phyloP scores from a whole-genome alignment of 208 protist genomes.

The Acanthamoeba lenticulata region DNA sequence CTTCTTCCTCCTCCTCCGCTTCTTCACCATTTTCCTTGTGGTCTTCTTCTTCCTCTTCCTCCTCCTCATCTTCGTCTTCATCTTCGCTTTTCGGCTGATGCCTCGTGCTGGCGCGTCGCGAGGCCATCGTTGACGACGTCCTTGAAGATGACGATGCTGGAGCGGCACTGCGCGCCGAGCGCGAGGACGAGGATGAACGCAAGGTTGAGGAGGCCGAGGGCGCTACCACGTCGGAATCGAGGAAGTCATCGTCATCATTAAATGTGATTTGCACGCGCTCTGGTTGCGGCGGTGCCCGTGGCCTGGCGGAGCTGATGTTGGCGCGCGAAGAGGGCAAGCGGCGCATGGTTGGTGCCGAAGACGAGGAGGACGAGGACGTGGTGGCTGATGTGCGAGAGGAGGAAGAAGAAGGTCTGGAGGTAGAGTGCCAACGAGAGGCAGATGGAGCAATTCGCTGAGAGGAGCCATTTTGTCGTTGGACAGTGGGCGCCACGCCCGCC shows the following conservation, averaged over 20 bases:
- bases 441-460: no score
- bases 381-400: background rate
- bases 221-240: background rate
- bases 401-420: background rate
- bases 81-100: background rate
- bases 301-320: background rate
- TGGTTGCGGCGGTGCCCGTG: background rate
- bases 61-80: background rate
- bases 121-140: background rate
- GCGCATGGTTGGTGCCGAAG: no score
- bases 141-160: no score
- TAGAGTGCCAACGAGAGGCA: no score
- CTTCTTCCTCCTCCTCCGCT: background rate
- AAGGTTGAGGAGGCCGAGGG: background rate
- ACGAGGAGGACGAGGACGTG: background rate
- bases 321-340: background rate
- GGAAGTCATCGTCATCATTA: conserved; percentile 23
- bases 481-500: no score
- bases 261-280: conserved; percentile 4
- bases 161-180: background rate
- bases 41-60: background rate
- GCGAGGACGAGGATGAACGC: background rate
- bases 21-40: background rate
- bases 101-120: background rate
- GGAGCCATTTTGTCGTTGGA: no score